A percentile compares a stretch with the other conserved stretches of the same genome.
phyloP scores from a whole-genome alignment of 2,329 filamentous ascomycete species.

The Diaporthe batatas region DNA sequence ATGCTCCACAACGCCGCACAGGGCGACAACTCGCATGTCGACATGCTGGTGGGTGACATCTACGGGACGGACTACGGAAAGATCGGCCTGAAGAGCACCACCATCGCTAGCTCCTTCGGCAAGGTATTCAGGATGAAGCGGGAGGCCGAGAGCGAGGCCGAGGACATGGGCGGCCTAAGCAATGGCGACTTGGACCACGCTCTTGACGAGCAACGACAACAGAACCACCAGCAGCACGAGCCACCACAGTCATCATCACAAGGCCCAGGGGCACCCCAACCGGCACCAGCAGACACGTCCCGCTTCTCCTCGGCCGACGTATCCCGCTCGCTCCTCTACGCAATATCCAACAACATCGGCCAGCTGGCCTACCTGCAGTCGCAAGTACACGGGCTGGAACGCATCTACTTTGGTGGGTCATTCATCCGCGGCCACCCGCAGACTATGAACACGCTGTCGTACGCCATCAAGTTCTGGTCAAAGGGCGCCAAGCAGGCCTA shows the following conservation, averaged over 20 bases:
- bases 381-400: conserved; percentile 89
- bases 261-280: conserved; percentile 44
- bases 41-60: conserved; percentile 98
- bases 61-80: conserved; percentile 97
- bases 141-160: conserved; percentile 82
- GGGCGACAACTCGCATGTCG: conserved; percentile 92
- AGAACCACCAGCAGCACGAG: conserved; percentile 39
- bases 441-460: conserved; percentile 97
- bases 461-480: conserved; percentile 97
- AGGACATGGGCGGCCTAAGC: conserved; percentile 74
- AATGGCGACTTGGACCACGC: conserved; percentile 62
- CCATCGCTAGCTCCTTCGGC: conserved; percentile 95
- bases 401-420: conserved; percentile 97
- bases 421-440: conserved; percentile 97
- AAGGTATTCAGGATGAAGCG: conserved; percentile 96
- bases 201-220: conserved; percentile 42
- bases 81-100: conserved; percentile 94
- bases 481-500: conserved; percentile 95
- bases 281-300: conserved; percentile 43
- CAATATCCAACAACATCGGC: conserved; percentile 97
- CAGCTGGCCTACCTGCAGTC: conserved; percentile 98
- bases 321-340: conserved; percentile 90
- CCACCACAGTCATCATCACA: conserved; percentile 47
- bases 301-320: conserved; percentile 87
- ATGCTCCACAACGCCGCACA: conserved; percentile 93